Conservation (phyloP, 805 yeast genomes). For the Candida chauliodis region DNA sequence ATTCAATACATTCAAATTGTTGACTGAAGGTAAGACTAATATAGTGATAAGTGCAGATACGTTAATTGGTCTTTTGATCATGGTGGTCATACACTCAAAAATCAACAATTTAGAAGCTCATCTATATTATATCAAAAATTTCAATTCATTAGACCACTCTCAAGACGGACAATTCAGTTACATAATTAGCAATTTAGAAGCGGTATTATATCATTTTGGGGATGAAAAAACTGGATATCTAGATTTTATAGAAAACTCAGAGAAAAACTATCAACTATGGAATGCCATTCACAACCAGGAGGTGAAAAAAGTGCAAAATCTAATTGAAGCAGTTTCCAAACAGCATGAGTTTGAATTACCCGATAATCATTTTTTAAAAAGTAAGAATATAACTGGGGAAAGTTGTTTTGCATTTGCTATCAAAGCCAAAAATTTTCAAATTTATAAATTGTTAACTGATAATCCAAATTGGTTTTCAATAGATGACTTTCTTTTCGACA, state of each 20-base stretch:
- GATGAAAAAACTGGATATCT: conserved; percentile 26
- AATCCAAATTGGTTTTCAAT: conserved; percentile 50
- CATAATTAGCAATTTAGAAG: conserved; percentile 79
- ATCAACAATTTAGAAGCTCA: conserved; percentile 60
- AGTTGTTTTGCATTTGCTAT: conserved; percentile 67
- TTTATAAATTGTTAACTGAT: conserved; percentile 46
- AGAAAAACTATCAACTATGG: conserved; percentile 54
- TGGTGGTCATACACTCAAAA: conserved; percentile 64
- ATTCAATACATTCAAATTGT: conserved; percentile 46
- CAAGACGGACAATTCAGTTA: conserved; percentile 68
- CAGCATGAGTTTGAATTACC: conserved; percentile 12
- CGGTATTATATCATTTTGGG: conserved; percentile 62
- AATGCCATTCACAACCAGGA: conserved; percentile 38
- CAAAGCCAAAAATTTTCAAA: conserved; percentile 39
- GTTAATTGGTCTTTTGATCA: conserved; percentile 63
- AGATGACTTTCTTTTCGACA: conserved; percentile 68
- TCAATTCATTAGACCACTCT: conserved; percentile 35
- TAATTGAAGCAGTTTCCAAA: conserved; percentile 14
- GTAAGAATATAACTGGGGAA: conserved; percentile 52
- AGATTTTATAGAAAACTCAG: conserved; percentile 40
- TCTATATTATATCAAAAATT: conserved; percentile 60
- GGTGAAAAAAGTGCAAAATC: conserved; percentile 10
- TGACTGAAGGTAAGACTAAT: conserved; percentile 33
- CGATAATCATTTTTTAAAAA: conserved; percentile 18
- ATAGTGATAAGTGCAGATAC: conserved; percentile 58